Percentiles rank a stretch among this genome's conserved stretches.
Evolutionary conservation across 345 rosid genomes (phyloP).

Genomic region (Erodium maritimum): DNA sequence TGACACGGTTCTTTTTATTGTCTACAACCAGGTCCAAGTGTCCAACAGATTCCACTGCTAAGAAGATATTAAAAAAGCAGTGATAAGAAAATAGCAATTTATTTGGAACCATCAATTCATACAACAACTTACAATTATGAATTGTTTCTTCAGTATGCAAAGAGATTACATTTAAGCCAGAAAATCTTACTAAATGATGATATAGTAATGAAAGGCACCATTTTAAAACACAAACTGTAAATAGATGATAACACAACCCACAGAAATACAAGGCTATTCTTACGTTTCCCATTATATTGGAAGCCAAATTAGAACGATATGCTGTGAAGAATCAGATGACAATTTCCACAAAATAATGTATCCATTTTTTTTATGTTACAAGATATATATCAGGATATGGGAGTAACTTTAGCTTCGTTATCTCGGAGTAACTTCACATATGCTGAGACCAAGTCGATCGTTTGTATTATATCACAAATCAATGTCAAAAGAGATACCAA

Average conservation of each 20-base stretch:
- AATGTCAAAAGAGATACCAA: not conserved
- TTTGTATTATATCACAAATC: constrained; percentile 22
- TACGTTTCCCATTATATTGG: constrained; percentile 82
- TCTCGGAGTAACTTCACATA: constrained; percentile 89
- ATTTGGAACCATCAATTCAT: too few species aligned
- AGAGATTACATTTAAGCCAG: too few species aligned
- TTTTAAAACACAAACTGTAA: not conserved
- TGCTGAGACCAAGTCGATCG: constrained; percentile 81
- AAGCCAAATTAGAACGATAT: constrained; percentile 97
- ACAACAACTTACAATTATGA: too few species aligned
- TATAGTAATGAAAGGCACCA: too few species aligned
- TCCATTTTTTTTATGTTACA: not conserved
- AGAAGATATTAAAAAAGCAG: not conserved
- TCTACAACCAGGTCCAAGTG: not conserved
- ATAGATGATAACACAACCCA: too few species aligned
- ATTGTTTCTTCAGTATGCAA: too few species aligned
- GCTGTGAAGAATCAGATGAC: constrained; percentile 95
- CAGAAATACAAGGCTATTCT: not conserved
- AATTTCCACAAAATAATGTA: constrained; percentile 41
- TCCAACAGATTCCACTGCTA: not conserved
- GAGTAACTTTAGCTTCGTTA: constrained; percentile 96
- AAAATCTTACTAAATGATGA: too few species aligned
- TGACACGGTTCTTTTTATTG: not conserved
- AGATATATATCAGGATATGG: not conserved
- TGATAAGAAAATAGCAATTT: too few species aligned